Conservation (phyloP, 2,329 filamentous ascomycete genomes). For the Sporothrix globosa region DNA sequence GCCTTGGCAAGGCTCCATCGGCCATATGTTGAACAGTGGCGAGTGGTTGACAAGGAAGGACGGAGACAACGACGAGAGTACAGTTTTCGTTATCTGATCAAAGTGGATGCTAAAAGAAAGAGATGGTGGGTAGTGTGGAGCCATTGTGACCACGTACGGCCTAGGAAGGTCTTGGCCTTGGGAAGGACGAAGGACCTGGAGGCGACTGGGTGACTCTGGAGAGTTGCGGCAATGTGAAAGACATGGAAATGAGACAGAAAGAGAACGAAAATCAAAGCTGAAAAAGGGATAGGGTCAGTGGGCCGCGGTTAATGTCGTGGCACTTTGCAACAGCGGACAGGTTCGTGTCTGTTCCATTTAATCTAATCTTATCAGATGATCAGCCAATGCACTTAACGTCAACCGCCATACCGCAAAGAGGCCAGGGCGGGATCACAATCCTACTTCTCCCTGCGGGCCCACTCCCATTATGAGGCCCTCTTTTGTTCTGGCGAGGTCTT, state of each 20-base stretch:
- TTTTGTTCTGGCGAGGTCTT: not conserved
- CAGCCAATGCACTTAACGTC: conserved; percentile 12
- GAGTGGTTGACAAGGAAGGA: not conserved
- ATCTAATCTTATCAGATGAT: conserved; percentile 38
- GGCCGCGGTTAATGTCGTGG: not conserved
- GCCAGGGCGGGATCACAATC: not conserved
- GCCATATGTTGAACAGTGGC: not conserved
- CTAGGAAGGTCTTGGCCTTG: conserved; percentile 5
- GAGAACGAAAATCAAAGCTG: no score
- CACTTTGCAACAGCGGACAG: not conserved
- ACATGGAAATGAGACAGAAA: not conserved
- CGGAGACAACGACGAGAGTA: not conserved
- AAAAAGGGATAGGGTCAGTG: not conserved
- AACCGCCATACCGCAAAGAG: not conserved
- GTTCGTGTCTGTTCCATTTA: not conserved
- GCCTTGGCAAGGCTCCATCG: conserved; percentile 16
- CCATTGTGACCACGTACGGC: not conserved
- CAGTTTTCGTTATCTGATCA: conserved; percentile 20
- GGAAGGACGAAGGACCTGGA: not conserved
- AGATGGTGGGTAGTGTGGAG: not conserved
- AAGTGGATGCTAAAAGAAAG: not conserved
- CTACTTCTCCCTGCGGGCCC: not conserved
- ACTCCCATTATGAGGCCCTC: conserved; percentile 2
- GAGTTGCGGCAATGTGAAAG: conserved; percentile 10
- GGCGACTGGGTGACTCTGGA: not conserved